Evolutionary conservation across 805 yeast species (phyloP).

Genomic region (Starmera amethionina): DNA sequence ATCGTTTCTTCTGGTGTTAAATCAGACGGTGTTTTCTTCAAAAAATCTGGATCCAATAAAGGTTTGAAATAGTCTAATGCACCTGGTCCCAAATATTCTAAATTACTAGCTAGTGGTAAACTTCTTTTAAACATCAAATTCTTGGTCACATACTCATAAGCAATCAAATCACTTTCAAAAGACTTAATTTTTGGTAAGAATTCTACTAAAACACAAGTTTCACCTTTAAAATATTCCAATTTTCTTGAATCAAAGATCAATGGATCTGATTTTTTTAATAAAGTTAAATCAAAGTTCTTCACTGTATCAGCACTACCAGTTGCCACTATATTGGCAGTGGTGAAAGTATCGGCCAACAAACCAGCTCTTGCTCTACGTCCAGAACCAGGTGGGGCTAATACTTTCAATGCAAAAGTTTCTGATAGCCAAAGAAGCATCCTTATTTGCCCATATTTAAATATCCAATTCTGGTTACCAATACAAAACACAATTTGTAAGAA

Average conservation of each 20-base stretch:
- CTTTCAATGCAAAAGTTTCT: slow-evolving; percentile 48
- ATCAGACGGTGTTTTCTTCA: slow-evolving; percentile 35
- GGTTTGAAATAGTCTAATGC: slow-evolving; percentile 44
- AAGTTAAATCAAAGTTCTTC: slow-evolving; percentile 9
- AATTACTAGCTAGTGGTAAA: slow-evolving; percentile 33
- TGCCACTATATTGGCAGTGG: slow-evolving; percentile 51
- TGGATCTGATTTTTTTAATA: slow-evolving; percentile 20
- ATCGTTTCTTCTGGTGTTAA: slow-evolving; percentile 48
- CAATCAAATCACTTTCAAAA: slow-evolving; percentile 36
- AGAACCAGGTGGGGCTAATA: slow-evolving; percentile 46
- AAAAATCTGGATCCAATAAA: slow-evolving; percentile 25
- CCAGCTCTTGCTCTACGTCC: slow-evolving; percentile 51
- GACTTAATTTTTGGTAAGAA: slow-evolving; percentile 32
- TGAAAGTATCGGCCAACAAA: slow-evolving; percentile 51
- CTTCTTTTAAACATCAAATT: slow-evolving; percentile 41
- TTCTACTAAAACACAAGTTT: slow-evolving; percentile 47
- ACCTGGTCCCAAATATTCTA: slow-evolving; percentile 70
- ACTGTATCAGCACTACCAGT: slow-evolving; percentile 17
- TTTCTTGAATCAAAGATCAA: slow-evolving; percentile 20
- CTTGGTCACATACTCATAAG: slow-evolving; percentile 60
- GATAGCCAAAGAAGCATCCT: slow-evolving; percentile 65
- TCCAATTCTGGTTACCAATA: slow-evolving; percentile 62
- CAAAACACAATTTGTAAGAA: slow-evolving; percentile 70
- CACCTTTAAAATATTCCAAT: slow-evolving; percentile 19
- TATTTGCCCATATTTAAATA: slow-evolving; percentile 63